Evolutionary conservation across 1,284 basidiomycete genomes (phyloP), one percentile per base, ranked within the genome.

Genomic region (Inonotus hispidus): DNA sequence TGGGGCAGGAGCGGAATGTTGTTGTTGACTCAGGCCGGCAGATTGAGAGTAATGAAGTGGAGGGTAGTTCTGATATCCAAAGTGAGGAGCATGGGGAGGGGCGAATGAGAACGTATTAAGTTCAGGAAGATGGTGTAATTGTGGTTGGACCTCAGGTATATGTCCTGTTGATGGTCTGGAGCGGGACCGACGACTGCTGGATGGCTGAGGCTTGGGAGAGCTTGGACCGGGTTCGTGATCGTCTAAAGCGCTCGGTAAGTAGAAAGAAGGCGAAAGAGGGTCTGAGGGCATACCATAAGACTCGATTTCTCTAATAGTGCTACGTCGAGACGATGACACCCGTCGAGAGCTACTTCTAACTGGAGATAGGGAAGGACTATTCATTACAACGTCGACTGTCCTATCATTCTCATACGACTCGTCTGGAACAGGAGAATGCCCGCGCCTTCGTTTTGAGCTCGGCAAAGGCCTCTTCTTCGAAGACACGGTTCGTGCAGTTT

Each of bases 401-500:
- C 11, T 29, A 21, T n/a, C 25, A 16, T 16, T 27, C 53, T 53
- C 14, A 35, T 19, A 37, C 11, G 19, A 25, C n/a, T 27, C 32
- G 8, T 59, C 58, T 29, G 49, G 14, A 53, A 29, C 25, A 23
- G 49, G 58, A 11, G 59, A 54, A 23, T 23, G 45, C 19, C 39
- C 39, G 13, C 59, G 59, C 35, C 53, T 54, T 32, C 59, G 59
- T n/a, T 60, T 60, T 23, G 25, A 46, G 25, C 19, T 55, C n/a
- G 25, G 21, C 5, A 21, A 14, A 53, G 25, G 45, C 7, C 7
- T 19, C 8, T 19, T 32, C 10, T 13, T 43, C 5, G 39, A 7
- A 16, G 27, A 32, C 8, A 39, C 46, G 25, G 14, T 2, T 43
- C 41, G 41, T 0, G 16, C 7, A 21, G 41, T n/a, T 7, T 21